A percentile compares a stretch with the other conserved stretches of the same genome.
These are phyloP conservation scores for Phoenix dactylifera DNA, from an alignment of 176 grass and related monocot genomes.

Conservation along the genomic window DNA sequence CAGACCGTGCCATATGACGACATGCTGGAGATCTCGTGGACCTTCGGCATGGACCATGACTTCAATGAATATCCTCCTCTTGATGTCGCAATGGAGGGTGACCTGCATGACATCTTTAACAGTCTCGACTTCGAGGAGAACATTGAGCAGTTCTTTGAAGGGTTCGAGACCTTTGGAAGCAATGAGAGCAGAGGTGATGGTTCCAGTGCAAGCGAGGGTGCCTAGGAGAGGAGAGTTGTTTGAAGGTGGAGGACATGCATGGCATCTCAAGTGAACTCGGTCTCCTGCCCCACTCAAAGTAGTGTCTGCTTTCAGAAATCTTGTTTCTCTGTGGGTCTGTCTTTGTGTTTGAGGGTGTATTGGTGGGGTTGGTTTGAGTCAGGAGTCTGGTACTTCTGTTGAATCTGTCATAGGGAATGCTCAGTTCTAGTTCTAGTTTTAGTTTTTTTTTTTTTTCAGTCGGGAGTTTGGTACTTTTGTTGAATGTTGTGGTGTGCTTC, in stretches of 20 bases:
- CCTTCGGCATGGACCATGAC: constrained; percentile 37
- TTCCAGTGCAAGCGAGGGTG: too few species aligned
- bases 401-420: too few species aligned
- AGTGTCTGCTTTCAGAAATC: constrained; percentile 35
- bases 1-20: neutral
- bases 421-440: too few species aligned
- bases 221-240: constrained; percentile 11
- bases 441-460: too few species aligned
- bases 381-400: too few species aligned
- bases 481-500: too few species aligned
- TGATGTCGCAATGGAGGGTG: constrained; percentile 4
- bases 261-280: constrained; percentile 13
- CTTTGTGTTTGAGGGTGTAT: constrained; percentile 12
- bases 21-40: constrained; percentile 35
- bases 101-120: constrained; percentile 27
- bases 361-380: neutral
- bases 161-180: neutral
- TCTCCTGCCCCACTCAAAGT: constrained; percentile 24
- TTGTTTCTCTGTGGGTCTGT: neutral
- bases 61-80: constrained; percentile 7
- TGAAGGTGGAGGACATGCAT: constrained; percentile 17
- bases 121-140: constrained; percentile 24
- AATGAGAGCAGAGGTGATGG: neutral
- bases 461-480: too few species aligned
- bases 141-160: constrained; percentile 35